Evolutionary conservation across 2,329 filamentous ascomycete genomes (phyloP).

Genomic region (Diaporthe destruens): DNA sequence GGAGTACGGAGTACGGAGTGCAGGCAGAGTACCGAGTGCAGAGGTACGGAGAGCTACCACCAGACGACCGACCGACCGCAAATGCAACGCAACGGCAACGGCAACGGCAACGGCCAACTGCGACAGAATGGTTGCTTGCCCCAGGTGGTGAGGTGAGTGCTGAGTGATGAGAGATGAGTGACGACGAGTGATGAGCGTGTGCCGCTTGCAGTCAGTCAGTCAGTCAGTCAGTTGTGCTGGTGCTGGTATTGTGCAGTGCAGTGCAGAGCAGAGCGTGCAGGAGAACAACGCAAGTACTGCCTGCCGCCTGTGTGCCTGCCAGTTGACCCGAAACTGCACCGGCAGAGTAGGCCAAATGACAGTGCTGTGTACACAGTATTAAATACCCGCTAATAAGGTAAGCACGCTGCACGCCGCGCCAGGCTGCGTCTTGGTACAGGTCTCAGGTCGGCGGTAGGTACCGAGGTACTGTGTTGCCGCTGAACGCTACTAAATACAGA

Average conservation of each 20-base stretch:
- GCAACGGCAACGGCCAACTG: neutral
- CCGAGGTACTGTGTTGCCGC: neutral
- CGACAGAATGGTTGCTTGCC: neutral
- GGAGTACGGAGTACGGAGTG: too few species aligned
- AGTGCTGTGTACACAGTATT: slow-evolving; percentile 16
- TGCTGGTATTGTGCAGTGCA: neutral
- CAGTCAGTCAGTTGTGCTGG: too few species aligned
- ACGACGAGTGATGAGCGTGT: neutral
- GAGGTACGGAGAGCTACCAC: neutral
- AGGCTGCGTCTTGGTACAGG: slow-evolving; percentile 23
- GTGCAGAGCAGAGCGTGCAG: slow-evolving; percentile 7
- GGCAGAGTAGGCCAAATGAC: slow-evolving; percentile 9
- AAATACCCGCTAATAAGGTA: slow-evolving; percentile 38
- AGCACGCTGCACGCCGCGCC: slow-evolving; percentile 35
- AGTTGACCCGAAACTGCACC: slow-evolving; percentile 18
- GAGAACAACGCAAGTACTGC: slow-evolving; percentile 17
- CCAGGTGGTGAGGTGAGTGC: too few species aligned
- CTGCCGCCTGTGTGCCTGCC: neutral
- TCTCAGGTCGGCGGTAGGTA: slow-evolving; percentile 27
- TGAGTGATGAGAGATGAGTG: too few species aligned
- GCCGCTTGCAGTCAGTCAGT: slow-evolving; percentile 12
- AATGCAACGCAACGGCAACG: neutral
- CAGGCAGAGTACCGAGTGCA: neutral
- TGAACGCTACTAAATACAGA: neutral
- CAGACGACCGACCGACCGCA: neutral